Percentiles rank a stretch among this genome's conserved stretches.
Conservation (phyloP, 306 rosid species). For the Cucumis melo region DNA sequence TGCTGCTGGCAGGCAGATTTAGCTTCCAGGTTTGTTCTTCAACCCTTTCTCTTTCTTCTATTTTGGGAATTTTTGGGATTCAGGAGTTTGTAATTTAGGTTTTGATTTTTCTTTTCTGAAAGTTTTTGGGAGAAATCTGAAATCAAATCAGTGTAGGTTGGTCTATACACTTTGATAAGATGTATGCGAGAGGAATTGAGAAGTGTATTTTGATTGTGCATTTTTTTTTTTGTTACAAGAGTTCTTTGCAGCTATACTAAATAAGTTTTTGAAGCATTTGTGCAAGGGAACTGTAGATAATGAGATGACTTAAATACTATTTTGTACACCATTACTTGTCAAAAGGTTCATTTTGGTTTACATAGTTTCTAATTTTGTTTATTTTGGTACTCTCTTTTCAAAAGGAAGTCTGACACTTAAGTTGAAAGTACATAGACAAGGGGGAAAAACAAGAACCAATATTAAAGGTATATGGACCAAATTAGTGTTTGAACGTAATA, state of each 20-base stretch:
- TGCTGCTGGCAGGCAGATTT: conserved; percentile 74
- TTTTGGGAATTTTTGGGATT: background rate
- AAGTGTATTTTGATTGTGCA: background rate
- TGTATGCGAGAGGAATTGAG: background rate
- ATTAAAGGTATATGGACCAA: too few species aligned
- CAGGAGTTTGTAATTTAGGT: background rate
- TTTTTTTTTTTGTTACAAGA: background rate
- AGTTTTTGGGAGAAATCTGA: background rate
- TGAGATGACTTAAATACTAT: too few species aligned
- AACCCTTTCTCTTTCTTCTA: background rate
- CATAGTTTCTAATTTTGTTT: too few species aligned
- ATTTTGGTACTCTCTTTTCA: too few species aligned
- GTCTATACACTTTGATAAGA: background rate
- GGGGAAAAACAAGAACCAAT: too few species aligned
- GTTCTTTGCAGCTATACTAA: background rate
- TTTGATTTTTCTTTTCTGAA: background rate
- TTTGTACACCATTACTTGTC: too few species aligned
- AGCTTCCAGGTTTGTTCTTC: background rate
- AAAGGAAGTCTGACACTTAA: too few species aligned
- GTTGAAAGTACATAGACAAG: too few species aligned
- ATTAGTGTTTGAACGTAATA: too few species aligned
- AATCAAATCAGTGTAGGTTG: background rate
- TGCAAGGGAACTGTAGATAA: background rate
- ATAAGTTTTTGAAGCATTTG: background rate
- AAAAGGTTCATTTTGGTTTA: too few species aligned